These are phyloP conservation scores for Kwoniella shandongensis DNA, from an alignment of 768 basidiomycete species.

Conservation along the genomic window DNA sequence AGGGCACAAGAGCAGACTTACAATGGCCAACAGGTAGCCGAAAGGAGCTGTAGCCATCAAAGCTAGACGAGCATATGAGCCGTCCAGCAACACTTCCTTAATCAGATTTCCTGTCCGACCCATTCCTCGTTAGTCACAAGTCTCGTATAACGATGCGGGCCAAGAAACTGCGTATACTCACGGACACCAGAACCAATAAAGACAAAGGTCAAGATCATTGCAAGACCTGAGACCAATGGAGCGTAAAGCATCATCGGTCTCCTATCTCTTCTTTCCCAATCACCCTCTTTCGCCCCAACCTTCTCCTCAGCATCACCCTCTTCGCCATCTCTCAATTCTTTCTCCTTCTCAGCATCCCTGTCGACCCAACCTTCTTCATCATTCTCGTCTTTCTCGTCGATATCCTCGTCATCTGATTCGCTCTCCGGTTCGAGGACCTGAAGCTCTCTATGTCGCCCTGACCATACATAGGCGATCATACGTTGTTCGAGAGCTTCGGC, in stretches of 20 bases:
- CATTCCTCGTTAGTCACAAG: too few species aligned
- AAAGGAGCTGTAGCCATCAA: constrained; percentile 70
- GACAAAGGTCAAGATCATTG: constrained; percentile 44
- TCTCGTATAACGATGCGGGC: too few species aligned
- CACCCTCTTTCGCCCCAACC: constrained; percentile 33
- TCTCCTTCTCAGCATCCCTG: constrained; percentile 31
- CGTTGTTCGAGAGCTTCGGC: constrained; percentile 63
- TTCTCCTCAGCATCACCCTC: constrained; percentile 20
- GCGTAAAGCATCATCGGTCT: constrained; percentile 51
- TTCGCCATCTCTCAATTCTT: constrained; percentile 39
- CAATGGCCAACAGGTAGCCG: constrained; percentile 55
- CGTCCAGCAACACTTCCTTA: constrained; percentile 69
- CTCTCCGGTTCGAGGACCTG: constrained; percentile 29
- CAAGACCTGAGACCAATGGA: constrained; percentile 48
- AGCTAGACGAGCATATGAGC: constrained; percentile 63
- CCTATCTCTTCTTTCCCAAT: constrained; percentile 41
- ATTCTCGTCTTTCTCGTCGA: constrained; percentile 12
- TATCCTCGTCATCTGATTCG: constrained; percentile 27
- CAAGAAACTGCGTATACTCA: too few species aligned
- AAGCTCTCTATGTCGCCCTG: constrained; percentile 41
- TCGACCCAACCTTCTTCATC: constrained; percentile 32
- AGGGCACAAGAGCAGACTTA: constrained; percentile 18
- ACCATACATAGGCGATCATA: constrained; percentile 80
- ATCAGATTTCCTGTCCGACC: constrained; percentile 62
- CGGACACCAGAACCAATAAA: constrained; percentile 49